Percentiles rank a stretch among this genome's conserved stretches.
phyloP scores from a whole-genome alignment of 345 rosid genomes.

The Populus deltoides region DNA sequence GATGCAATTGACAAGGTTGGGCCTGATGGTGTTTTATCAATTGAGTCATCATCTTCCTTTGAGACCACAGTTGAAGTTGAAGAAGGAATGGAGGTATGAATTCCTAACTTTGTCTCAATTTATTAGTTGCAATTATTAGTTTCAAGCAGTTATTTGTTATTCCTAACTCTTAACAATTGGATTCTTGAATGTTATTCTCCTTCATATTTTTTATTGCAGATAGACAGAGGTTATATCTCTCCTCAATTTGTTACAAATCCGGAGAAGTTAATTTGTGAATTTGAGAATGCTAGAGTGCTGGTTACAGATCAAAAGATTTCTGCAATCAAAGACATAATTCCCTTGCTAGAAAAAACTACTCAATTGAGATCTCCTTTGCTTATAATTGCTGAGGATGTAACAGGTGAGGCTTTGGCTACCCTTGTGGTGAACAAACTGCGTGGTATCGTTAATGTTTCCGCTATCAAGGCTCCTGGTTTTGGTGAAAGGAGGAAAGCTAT shows the following conservation, averaged over 20 bases:
- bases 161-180: background rate
- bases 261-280: slow-evolving; percentile 84
- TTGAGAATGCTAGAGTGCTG: slow-evolving; percentile 91
- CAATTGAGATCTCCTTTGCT: slow-evolving; percentile 88
- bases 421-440: slow-evolving; percentile 93
- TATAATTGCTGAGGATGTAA: slow-evolving; percentile 91
- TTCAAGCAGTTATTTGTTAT: background rate
- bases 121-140: background rate
- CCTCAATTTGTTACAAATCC: slow-evolving; percentile 94
- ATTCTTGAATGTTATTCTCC: background rate
- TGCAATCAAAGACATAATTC: slow-evolving; percentile 89
- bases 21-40: slow-evolving; percentile 97
- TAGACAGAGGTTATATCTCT: slow-evolving; percentile 92
- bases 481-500: slow-evolving; percentile 97
- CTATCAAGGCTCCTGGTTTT: slow-evolving; percentile 93
- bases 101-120: no score
- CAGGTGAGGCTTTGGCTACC: slow-evolving; percentile 95
- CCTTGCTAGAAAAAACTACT: slow-evolving; percentile 85
- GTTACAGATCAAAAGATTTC: slow-evolving; percentile 92
- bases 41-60: slow-evolving; percentile 94
- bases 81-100: slow-evolving; percentile 92
- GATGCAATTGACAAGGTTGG: slow-evolving; percentile 99
- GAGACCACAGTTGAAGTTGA: slow-evolving; percentile 96
- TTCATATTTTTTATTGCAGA: slow-evolving; percentile 36
- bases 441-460: slow-evolving; percentile 87